Evolutionary conservation across 2,329 filamentous ascomycete genomes (phyloP).

Genomic region (Xylariaceae sp.): DNA sequence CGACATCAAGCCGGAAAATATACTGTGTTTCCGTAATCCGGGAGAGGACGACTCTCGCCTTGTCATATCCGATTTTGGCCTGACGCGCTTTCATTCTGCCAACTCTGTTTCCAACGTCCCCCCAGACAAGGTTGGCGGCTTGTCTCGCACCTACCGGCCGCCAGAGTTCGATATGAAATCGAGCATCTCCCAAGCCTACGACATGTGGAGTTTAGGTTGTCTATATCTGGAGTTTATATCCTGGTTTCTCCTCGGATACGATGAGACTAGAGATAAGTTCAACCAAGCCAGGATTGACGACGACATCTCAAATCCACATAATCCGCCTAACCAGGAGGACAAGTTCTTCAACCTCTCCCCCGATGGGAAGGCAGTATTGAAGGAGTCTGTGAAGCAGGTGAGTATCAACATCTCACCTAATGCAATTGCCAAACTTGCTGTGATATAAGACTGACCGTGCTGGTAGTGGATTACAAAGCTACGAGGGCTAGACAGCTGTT

Average conservation of each 20-base stretch:
- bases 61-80: conserved; percentile 17
- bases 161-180: conserved; percentile 11
- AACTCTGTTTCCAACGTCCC: conserved; percentile 8
- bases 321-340: conserved; percentile 5
- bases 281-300: not conserved
- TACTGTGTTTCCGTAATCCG: conserved; percentile 8
- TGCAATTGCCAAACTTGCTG: not conserved
- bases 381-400: conserved; percentile 13
- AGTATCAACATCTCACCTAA: not conserved
- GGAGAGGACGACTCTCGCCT: conserved; percentile 1
- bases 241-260: conserved; percentile 14
- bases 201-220: conserved; percentile 21
- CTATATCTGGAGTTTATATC: conserved; percentile 18
- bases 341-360: conserved; percentile 19
- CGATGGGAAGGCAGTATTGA: conserved; percentile 1
- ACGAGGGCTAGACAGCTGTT: not conserved
- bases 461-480: not conserved
- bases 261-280: conserved; percentile 1
- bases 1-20: conserved; percentile 14
- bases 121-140: not conserved
- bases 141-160: conserved; percentile 12
- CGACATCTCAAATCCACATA: not conserved
- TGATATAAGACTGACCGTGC: not conserved
- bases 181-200: conserved; percentile 11
- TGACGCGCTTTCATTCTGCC: conserved; percentile 15